Percentiles rank a stretch among this genome's conserved stretches.
Conservation (phyloP, 139 green algal genomes). For the Pleodorina starrii region DNA sequence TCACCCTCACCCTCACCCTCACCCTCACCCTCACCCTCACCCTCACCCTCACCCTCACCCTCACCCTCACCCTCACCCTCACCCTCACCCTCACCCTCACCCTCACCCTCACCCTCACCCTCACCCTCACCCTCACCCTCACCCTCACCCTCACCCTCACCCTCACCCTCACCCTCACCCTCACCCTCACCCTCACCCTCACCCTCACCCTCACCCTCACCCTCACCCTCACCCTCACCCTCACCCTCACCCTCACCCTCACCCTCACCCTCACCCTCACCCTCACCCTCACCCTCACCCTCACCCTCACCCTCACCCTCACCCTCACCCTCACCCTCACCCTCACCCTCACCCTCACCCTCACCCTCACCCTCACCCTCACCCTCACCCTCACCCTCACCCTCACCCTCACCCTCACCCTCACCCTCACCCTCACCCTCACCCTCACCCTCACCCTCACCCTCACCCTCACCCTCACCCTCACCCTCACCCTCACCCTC, state of each 20-base stretch:
- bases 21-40: neutral
- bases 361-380: neutral
- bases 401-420: neutral
- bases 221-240: neutral
- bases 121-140: neutral
- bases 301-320: neutral
- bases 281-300: neutral
- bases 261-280: neutral
- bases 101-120: neutral
- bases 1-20: neutral
- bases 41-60: neutral
- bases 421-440: neutral
- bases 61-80: neutral
- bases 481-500: neutral
- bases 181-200: neutral
- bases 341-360: neutral
- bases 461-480: neutral
- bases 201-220: neutral
- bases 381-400: neutral
- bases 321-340: neutral
- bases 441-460: neutral
- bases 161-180: neutral
- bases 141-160: neutral
- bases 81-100: neutral
- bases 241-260: neutral